Conservation (phyloP, 495 filamentous ascomycete genomes). For the Thermochaetoides thermophila region DNA sequence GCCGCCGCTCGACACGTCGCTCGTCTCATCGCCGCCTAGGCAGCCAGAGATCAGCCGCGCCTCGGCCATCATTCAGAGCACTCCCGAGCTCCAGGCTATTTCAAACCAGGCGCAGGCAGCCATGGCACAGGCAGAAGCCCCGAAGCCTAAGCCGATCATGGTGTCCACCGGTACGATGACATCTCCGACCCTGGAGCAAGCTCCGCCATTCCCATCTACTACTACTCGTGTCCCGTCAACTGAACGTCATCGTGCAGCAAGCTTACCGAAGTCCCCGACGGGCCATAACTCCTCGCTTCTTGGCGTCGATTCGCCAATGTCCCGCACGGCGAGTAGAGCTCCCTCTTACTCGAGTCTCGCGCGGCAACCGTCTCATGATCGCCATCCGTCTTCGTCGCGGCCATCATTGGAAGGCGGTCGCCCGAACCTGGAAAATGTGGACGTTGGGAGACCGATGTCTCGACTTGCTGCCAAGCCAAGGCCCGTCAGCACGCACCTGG, state of each 20-base stretch:
- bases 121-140: slow-evolving; percentile 32
- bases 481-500: slow-evolving; percentile 54
- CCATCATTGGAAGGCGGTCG: slow-evolving; percentile 67
- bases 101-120: too few relatives aligned
- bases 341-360: slow-evolving; percentile 36
- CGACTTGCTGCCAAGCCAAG: slow-evolving; percentile 10
- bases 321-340: too few relatives aligned
- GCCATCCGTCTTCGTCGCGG: slow-evolving; percentile 51
- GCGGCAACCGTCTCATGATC: slow-evolving; percentile 26
- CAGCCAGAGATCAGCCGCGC: slow-evolving; percentile 33
- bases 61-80: slow-evolving; percentile 37
- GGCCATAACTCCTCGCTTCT: slow-evolving; percentile 18
- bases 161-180: slow-evolving; percentile 95
- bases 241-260: slow-evolving; percentile 42
- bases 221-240: slow-evolving; percentile 45
- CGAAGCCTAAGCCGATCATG: slow-evolving; percentile 50
- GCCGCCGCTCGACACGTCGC: slow-evolving; percentile 4
- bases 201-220: slow-evolving; percentile 43
- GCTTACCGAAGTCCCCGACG: slow-evolving; percentile 29
- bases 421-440: slow-evolving; percentile 46
- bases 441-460: slow-evolving; percentile 27
- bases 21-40: too few relatives aligned
- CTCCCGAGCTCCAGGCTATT: slow-evolving; percentile 37
- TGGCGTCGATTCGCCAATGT: slow-evolving; percentile 12
- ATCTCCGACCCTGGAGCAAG: slow-evolving; percentile 42